phyloP scores from a whole-genome alignment of 768 basidiomycete genomes.

The Psilocybe azurescens region DNA sequence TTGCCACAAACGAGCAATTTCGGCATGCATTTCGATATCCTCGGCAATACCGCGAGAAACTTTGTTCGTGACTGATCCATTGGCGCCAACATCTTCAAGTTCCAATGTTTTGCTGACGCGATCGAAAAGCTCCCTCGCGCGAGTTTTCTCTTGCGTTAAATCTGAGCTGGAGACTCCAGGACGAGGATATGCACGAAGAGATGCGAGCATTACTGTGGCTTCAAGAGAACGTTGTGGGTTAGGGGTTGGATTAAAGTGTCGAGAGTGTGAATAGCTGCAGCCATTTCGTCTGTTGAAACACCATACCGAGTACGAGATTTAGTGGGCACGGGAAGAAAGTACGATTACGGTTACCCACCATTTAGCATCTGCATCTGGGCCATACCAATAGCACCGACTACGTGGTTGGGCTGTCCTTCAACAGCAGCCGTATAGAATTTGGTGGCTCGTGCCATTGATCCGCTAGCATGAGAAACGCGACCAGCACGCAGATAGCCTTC shows the following conservation, averaged over 20 bases:
- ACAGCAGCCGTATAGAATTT: slow-evolving; percentile 72
- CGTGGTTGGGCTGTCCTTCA: slow-evolving; percentile 73
- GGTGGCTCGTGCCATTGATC: slow-evolving; percentile 63
- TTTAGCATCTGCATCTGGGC: slow-evolving; percentile 88
- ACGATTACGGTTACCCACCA: slow-evolving; percentile 45
- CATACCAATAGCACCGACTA: slow-evolving; percentile 81
- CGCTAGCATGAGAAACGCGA: slow-evolving; percentile 78
- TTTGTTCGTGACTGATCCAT: slow-evolving; percentile 44
- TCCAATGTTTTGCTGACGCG: slow-evolving; percentile 71
- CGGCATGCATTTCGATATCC: slow-evolving; percentile 89
- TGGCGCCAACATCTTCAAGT: slow-evolving; percentile 56
- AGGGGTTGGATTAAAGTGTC: slow-evolving; percentile 77
- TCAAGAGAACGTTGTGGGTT: slow-evolving; percentile 74
- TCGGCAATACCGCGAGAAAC: slow-evolving; percentile 62
- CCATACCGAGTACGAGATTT: too few species aligned
- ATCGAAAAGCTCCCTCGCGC: slow-evolving; percentile 85
- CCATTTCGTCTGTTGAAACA: slow-evolving; percentile 67
- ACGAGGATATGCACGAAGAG: slow-evolving; percentile 82
- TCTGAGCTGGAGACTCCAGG: slow-evolving; percentile 82
- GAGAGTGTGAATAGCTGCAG: slow-evolving; percentile 85
- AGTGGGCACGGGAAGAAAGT: neutral
- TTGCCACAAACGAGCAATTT: slow-evolving; percentile 90
- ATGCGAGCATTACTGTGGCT: slow-evolving; percentile 88
- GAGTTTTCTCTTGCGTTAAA: slow-evolving; percentile 66
- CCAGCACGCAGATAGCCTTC: slow-evolving; percentile 90